Conservation (phyloP, 257 asterid species). For the Solanum dulcamara region DNA sequence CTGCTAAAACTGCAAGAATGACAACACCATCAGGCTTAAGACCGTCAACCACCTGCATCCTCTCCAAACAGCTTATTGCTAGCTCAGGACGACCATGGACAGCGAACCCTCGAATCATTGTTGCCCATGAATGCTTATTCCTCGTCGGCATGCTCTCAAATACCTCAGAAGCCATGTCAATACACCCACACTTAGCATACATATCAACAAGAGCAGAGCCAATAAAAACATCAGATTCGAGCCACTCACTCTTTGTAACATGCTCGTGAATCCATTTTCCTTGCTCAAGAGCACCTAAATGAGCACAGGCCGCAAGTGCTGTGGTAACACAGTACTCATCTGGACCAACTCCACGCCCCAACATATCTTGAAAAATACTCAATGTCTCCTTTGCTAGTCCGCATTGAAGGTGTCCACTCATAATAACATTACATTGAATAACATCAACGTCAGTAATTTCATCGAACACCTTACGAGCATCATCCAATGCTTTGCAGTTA, state of each 20-base stretch:
- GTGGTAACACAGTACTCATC: conserved; percentile 59
- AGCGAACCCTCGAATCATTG: conserved; percentile 24
- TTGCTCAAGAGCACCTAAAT: conserved; percentile 37
- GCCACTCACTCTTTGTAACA: conserved; percentile 24
- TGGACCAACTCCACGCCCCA: conserved; percentile 43
- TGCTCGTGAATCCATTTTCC: conserved; percentile 69
- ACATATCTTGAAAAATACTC: conserved; percentile 32
- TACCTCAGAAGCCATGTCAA: conserved; percentile 47
- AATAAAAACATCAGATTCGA: conserved; percentile 30
- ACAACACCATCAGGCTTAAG: conserved; percentile 22
- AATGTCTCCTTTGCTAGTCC: conserved; percentile 38
- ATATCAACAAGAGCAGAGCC: conserved; percentile 67
- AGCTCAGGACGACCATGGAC: conserved; percentile 22
- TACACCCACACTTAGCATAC: conserved; percentile 73
- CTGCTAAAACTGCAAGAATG: conserved; percentile 25
- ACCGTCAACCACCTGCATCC: conserved; percentile 22
- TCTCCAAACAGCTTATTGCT: conserved; percentile 19
- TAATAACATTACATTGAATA: conserved; percentile 69
- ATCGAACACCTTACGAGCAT: conserved; percentile 48
- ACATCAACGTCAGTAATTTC: conserved; percentile 28
- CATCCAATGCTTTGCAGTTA: conserved; percentile 32
- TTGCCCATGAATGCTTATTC: conserved; percentile 24
- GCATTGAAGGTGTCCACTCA: conserved; percentile 43
- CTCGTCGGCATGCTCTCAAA: conserved; percentile 31
- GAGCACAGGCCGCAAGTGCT: conserved; percentile 51